Conservation (phyloP, 23 red algal genomes). For the Gracilaria vermiculophylla region DNA sequence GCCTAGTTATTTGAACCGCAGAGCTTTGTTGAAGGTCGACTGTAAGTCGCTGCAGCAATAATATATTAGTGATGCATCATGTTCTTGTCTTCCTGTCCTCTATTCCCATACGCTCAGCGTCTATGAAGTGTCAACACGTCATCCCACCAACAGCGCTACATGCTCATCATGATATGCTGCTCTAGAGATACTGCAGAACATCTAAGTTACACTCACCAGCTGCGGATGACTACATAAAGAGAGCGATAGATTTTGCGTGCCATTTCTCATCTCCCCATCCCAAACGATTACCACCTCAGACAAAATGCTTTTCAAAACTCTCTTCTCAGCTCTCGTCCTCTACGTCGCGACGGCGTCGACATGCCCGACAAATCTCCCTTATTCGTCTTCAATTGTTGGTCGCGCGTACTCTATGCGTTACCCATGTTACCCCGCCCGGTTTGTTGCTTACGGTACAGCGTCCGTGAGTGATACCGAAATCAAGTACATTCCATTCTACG, state of each 20-base stretch:
- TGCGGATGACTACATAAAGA: neutral
- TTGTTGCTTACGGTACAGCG: neutral
- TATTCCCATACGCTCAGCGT: neutral
- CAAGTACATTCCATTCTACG: neutral
- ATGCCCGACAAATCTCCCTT: neutral
- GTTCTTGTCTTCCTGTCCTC: too few species aligned
- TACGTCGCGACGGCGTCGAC: neutral
- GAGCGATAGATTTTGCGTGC: too few species aligned
- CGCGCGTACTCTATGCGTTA: neutral
- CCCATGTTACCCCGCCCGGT: neutral
- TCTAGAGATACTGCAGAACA: neutral
- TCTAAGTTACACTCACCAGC: neutral
- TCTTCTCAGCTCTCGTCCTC: neutral
- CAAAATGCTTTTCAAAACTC: neutral
- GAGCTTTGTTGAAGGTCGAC: too few species aligned
- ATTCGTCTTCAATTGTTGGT: neutral
- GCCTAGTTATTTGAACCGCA: too few species aligned
- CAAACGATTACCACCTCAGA: neutral
- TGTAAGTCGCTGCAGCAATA: too few species aligned
- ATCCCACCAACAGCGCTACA: neutral
- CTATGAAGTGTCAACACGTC: neutral
- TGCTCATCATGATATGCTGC: neutral
- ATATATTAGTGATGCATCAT: too few species aligned
- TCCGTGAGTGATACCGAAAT: slow-evolving; percentile 2
- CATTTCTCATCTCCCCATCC: neutral